phyloP scores from a whole-genome alignment of 176 grass and related monocot genomes.

The Phoenix roebelenii region DNA sequence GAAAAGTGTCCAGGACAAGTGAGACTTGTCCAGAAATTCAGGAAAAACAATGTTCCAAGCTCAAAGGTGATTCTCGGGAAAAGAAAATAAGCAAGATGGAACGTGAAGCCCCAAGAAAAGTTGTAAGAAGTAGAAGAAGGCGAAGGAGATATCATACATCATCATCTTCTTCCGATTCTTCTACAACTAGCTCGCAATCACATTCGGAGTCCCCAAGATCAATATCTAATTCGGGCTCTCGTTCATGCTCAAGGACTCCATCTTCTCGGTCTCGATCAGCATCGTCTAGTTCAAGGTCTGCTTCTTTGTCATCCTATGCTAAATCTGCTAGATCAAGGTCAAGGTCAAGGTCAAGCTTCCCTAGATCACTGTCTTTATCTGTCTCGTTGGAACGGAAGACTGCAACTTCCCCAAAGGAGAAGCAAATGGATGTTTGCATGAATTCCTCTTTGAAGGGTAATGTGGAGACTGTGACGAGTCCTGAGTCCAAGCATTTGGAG shows the following conservation, averaged over 20 bases:
- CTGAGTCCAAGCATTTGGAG: constrained; percentile 1
- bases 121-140: neutral
- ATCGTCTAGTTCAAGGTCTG: constrained; percentile 45
- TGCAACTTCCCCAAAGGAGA: constrained; percentile 8
- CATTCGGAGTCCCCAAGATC: neutral
- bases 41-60: neutral
- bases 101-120: neutral
- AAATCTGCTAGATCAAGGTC: constrained; percentile 1
- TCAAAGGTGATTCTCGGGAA: constrained; percentile 13
- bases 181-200: constrained; percentile 10
- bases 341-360: constrained; percentile 19
- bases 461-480: neutral
- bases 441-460: constrained; percentile 12
- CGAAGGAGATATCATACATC: constrained; percentile 15
- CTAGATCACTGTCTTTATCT: constrained; percentile 22
- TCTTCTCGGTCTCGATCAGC: constrained; percentile 20
- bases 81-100: constrained; percentile 23
- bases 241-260: constrained; percentile 20
- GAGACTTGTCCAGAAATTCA: constrained; percentile 11
- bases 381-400: constrained; percentile 23
- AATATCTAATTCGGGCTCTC: constrained; percentile 14
- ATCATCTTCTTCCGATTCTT: constrained; percentile 27
- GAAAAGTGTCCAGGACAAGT: constrained; percentile 1
- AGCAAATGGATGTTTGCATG: constrained; percentile 1
- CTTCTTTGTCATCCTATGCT: constrained; percentile 24